Conservation (phyloP, 75 land plant genomes). For the Pseudotsuga menziesii region DNA sequence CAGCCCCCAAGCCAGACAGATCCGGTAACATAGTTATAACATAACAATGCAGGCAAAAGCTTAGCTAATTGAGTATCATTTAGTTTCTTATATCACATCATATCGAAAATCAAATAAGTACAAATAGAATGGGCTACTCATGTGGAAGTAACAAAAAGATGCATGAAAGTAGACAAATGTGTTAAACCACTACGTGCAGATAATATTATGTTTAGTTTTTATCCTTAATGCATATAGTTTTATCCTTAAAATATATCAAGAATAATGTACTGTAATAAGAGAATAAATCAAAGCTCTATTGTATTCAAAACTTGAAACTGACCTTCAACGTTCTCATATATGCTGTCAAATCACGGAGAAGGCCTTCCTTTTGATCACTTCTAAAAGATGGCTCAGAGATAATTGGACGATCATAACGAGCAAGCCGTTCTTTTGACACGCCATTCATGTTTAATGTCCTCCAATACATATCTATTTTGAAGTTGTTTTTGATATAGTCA, state of each 20-base stretch:
- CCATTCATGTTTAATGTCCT: slow-evolving; percentile 53
- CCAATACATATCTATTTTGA: slow-evolving; percentile 47
- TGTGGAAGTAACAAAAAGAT: not conserved
- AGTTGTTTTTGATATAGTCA: slow-evolving; percentile 37
- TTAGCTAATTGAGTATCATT: not conserved
- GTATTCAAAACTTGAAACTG: not conserved
- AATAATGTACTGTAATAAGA: not conserved
- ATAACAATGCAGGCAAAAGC: too few relatives aligned
- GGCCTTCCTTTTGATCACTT: slow-evolving; percentile 38
- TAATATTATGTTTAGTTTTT: not conserved
- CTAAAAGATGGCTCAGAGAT: slow-evolving; percentile 42
- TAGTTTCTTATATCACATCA: not conserved
- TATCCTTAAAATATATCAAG: not conserved
- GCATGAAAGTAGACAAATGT: not conserved
- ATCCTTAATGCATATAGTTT: not conserved
- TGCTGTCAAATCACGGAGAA: slow-evolving; percentile 42
- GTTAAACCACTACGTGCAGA: not conserved
- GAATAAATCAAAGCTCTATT: not conserved
- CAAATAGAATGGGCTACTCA: not conserved
- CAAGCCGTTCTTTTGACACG: slow-evolving; percentile 49
- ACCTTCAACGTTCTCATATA: slow-evolving; percentile 59
- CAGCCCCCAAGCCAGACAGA: too few relatives aligned
- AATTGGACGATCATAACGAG: slow-evolving; percentile 55
- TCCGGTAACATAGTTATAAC: too few relatives aligned
- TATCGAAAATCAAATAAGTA: not conserved